phyloP scores from a whole-genome alignment of 2,329 filamentous ascomycete genomes.

The Pestalotiopsis sp. region DNA sequence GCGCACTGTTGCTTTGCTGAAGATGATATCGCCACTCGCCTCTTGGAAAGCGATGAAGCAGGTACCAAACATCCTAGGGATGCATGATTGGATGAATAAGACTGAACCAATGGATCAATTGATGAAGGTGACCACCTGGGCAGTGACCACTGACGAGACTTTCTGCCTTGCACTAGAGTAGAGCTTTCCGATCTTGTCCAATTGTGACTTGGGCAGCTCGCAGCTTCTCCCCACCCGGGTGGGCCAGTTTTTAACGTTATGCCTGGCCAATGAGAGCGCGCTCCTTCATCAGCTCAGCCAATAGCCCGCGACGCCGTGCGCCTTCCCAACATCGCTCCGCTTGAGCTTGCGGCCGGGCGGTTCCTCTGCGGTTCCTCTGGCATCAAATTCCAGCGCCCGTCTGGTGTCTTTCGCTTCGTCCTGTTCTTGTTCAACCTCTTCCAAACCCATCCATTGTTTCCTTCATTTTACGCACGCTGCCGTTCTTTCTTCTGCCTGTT shows the following conservation, averaged over 20 bases:
- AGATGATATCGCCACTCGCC: no score
- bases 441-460: background rate
- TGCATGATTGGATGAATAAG: no score
- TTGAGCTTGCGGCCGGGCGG: background rate
- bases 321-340: background rate
- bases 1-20: no score
- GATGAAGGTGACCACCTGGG: background rate
- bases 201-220: background rate
- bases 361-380: background rate
- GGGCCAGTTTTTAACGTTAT: constrained; percentile 4
- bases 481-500: no score
- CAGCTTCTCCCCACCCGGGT: background rate
- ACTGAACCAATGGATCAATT: background rate
- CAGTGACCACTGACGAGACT: background rate
- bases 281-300: background rate
- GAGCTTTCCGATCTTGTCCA: background rate
- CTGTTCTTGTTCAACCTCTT: background rate
- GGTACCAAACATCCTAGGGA: no score
- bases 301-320: background rate
- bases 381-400: constrained; percentile 6
- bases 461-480: no score
- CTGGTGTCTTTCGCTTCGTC: background rate
- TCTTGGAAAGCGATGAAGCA: no score
- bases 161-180: background rate
- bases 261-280: background rate